These are phyloP conservation scores for Madurella mycetomatis DNA, from an alignment of 2,329 filamentous ascomycete genomes.

Conservation along the genomic window DNA sequence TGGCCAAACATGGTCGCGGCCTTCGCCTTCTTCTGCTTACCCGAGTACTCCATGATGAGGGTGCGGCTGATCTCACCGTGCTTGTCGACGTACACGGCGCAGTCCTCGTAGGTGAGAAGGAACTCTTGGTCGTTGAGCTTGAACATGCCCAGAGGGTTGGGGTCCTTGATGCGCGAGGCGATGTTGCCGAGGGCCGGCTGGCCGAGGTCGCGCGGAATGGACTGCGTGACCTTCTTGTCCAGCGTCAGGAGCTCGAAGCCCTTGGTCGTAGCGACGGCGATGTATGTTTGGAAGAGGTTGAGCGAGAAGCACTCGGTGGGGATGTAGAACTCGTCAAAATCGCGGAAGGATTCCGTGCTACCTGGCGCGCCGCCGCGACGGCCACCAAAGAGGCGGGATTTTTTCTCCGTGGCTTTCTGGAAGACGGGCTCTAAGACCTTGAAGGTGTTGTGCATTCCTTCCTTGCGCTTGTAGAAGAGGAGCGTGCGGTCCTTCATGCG, in stretches of 20 bases:
- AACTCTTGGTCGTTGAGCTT: conserved; percentile 89
- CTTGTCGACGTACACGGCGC: conserved; percentile 96
- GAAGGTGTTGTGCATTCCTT: conserved; percentile 88
- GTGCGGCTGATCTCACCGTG: conserved; percentile 91
- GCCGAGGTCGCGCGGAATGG: conserved; percentile 75
- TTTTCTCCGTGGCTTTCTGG: conserved; percentile 85
- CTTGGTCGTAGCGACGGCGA: conserved; percentile 84
- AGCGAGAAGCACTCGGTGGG: conserved; percentile 91
- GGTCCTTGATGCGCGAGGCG: conserved; percentile 73
- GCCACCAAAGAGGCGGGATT: conserved; percentile 60
- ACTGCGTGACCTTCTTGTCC: conserved; percentile 95
- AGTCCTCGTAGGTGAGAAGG: conserved; percentile 89
- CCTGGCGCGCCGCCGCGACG: conserved; percentile 56
- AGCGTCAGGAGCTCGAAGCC: conserved; percentile 95
- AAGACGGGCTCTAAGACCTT: conserved; percentile 95
- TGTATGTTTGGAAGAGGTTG: conserved; percentile 91
- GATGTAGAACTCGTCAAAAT: conserved; percentile 98
- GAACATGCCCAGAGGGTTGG: conserved; percentile 93
- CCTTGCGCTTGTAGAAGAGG: conserved; percentile 95
- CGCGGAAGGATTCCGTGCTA: conserved; percentile 90
- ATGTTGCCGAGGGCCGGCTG: conserved; percentile 78
- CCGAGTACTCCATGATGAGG: conserved; percentile 99
- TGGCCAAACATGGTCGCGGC: conserved; percentile 85
- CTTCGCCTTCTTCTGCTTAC: conserved; percentile 71
- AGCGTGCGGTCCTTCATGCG: conserved; percentile 95